Evolutionary conservation across 106 monocot genomes (phyloP).

Genomic region (Dactylorhiza incarnata): DNA sequence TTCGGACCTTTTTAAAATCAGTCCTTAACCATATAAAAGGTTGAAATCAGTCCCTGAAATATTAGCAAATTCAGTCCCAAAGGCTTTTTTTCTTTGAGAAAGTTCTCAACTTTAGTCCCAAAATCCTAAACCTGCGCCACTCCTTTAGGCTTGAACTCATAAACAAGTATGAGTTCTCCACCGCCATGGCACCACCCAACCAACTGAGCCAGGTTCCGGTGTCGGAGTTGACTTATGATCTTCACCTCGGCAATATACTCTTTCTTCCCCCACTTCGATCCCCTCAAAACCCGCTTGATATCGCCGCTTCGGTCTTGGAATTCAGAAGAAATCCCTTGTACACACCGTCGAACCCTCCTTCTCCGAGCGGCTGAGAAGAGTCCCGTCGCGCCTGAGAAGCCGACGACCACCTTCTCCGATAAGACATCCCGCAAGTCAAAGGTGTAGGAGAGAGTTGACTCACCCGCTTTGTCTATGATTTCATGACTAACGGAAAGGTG

Average conservation of each 20-base stretch:
- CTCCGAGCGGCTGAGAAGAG: slow-evolving; percentile 30
- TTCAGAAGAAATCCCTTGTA: slow-evolving; percentile 34
- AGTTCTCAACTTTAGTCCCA: too few species aligned
- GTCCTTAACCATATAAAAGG: too few species aligned
- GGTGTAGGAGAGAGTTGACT: slow-evolving; percentile 17
- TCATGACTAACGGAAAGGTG: too few species aligned
- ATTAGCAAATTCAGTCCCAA: too few species aligned
- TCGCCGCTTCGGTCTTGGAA: slow-evolving; percentile 25
- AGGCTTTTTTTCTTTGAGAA: too few species aligned
- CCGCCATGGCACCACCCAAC: slow-evolving; percentile 51
- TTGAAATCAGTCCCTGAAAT: too few species aligned
- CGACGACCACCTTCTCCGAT: slow-evolving; percentile 42
- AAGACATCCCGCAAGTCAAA: slow-evolving; percentile 36
- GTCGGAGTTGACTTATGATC: slow-evolving; percentile 50
- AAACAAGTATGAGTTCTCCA: slow-evolving; percentile 45
- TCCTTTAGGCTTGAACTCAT: slow-evolving; percentile 57
- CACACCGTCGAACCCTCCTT: slow-evolving; percentile 57
- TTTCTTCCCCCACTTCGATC: slow-evolving; percentile 50
- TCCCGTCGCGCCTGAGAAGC: slow-evolving; percentile 63
- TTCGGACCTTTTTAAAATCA: too few species aligned
- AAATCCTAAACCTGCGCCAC: too few species aligned
- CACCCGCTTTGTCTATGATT: too few species aligned
- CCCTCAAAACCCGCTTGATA: slow-evolving; percentile 42
- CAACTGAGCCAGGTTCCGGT: slow-evolving; percentile 46
- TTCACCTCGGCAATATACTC: slow-evolving; percentile 52